These are phyloP conservation scores for Penicillium rolfsii DNA, from an alignment of 2,329 filamentous ascomycete species.

Conservation along the genomic window DNA sequence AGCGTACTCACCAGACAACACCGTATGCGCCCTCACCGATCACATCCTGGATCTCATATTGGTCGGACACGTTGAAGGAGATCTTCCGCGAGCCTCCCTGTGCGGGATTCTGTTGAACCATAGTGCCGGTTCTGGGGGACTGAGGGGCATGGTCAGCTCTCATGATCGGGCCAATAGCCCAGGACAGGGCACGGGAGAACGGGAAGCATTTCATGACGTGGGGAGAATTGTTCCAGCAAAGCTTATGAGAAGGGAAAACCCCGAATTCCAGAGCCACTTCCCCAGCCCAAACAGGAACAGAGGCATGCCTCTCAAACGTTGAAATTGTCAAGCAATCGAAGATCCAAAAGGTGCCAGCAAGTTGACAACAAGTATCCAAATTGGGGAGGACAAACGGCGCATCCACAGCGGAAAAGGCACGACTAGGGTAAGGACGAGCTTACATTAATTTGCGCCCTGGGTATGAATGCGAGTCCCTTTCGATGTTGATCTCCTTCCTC, in stretches of 20 bases:
- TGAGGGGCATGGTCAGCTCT: constrained; percentile 19
- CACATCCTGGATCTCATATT: constrained; percentile 99
- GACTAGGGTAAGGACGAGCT: constrained; percentile 12
- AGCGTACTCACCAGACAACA: constrained; percentile 80
- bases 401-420: not conserved
- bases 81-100: constrained; percentile 79
- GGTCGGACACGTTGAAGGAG: constrained; percentile 99
- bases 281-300: not conserved
- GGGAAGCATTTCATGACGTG: constrained; percentile 14
- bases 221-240: not conserved
- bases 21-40: constrained; percentile 98
- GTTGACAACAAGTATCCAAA: not conserved
- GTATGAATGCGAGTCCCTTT: constrained; percentile 1
- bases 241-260: not conserved
- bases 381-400: constrained; percentile 7
- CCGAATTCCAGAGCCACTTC: not conserved
- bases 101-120: constrained; percentile 50
- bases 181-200: constrained; percentile 5
- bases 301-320: not conserved
- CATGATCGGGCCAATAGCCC: not conserved
- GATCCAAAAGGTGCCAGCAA: not conserved
- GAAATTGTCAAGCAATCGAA: not conserved
- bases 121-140: constrained; percentile 25
- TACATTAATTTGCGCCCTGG: constrained; percentile 23
- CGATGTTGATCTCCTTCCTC: not conserved